A percentile compares a stretch with the other conserved stretches of the same genome.
Conservation (phyloP, 495 filamentous ascomycete genomes). For the Penicillium robsamsonii region DNA sequence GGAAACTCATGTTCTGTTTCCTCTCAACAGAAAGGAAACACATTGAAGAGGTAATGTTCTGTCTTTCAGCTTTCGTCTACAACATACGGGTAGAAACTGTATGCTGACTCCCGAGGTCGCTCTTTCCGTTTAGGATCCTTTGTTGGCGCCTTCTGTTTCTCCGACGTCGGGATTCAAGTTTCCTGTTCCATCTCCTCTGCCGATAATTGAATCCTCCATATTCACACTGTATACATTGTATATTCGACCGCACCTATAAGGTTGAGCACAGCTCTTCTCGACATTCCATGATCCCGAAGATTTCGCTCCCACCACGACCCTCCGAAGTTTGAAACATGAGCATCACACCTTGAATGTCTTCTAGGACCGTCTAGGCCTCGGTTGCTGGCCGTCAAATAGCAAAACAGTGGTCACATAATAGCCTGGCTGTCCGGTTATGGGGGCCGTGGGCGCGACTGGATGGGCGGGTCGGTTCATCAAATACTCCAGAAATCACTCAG, state of each 20-base stretch:
- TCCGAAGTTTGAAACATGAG: too few relatives aligned
- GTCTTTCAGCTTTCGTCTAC: not conserved
- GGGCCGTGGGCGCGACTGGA: not conserved
- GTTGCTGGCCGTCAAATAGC: not conserved
- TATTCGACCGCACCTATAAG: not conserved
- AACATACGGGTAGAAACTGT: not conserved
- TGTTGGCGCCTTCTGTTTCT: not conserved
- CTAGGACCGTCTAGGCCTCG: not conserved
- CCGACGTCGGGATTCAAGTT: not conserved
- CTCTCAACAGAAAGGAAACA: not conserved
- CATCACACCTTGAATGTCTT: not conserved
- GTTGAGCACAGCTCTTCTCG: not conserved
- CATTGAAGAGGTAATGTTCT: not conserved
- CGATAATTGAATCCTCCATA: not conserved
- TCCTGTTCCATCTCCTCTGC: not conserved
- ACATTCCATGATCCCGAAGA: not conserved
- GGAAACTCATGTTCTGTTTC: not conserved
- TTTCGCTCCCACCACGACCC: not conserved
- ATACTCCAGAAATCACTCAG: not conserved
- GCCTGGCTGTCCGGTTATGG: not conserved
- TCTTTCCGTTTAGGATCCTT: not conserved
- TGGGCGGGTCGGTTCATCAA: not conserved
- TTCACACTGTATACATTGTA: not conserved
- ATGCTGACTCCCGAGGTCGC: not conserved
- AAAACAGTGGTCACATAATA: not conserved